Conservation (phyloP, 2,329 filamentous ascomycete species). For the Parasarocladium wereldwijsianum region DNA sequence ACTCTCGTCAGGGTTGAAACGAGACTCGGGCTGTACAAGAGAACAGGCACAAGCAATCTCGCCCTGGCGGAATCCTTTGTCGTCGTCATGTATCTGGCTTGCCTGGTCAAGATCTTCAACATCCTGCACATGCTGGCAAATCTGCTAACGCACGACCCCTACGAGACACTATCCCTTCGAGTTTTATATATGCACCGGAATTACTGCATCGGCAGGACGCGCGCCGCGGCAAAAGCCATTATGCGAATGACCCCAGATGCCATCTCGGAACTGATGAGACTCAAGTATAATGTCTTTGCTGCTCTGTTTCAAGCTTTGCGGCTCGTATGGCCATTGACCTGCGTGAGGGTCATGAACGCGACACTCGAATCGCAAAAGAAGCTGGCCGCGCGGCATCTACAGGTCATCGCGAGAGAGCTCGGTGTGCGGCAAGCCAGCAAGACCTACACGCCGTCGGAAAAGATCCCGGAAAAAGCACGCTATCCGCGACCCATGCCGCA, state of each 20-base stretch:
- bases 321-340: constrained; percentile 22
- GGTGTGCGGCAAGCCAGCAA: constrained; percentile 20
- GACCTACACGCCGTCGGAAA: constrained; percentile 1
- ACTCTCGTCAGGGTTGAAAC: constrained; percentile 13
- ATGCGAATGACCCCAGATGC: constrained; percentile 12
- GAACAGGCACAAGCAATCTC: constrained; percentile 4
- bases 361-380: constrained; percentile 14
- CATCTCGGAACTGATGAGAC: constrained; percentile 7
- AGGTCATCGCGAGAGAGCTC: constrained; percentile 19
- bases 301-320: constrained; percentile 21
- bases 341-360: constrained; percentile 15
- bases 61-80: neutral
- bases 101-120: constrained; percentile 20
- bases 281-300: constrained; percentile 7
- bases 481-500: constrained; percentile 6
- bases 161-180: constrained; percentile 10
- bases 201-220: constrained; percentile 14
- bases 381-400: constrained; percentile 13
- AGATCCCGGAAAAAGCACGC: neutral
- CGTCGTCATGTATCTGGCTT: constrained; percentile 7
- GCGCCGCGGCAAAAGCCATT: constrained; percentile 14
- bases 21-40: constrained; percentile 8
- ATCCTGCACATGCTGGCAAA: constrained; percentile 18
- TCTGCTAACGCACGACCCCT: constrained; percentile 18
- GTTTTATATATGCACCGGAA: constrained; percentile 14